These are phyloP conservation scores for Carex pumila DNA, from an alignment of 176 grass and related monocot genomes.

Conservation along the genomic window DNA sequence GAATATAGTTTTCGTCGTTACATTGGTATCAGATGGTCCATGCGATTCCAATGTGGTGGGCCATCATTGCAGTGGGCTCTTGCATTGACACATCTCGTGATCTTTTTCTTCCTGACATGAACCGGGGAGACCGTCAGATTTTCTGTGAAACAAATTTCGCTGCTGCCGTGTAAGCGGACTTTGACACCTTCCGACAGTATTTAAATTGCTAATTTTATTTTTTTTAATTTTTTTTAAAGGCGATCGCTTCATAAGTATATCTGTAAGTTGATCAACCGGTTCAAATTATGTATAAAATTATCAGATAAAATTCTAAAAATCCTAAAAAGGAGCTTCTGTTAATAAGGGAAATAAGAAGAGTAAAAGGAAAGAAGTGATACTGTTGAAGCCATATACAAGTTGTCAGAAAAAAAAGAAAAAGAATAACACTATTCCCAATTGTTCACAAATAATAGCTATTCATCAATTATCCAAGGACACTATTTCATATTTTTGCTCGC, in stretches of 20 bases:
- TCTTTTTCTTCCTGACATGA: constrained; percentile 1
- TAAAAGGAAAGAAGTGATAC: not conserved
- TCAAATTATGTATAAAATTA: not conserved
- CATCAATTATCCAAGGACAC: no score
- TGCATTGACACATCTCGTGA: constrained; percentile 22
- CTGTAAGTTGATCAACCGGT: no score
- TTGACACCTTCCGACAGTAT: no score
- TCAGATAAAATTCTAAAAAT: not conserved
- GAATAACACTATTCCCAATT: not conserved
- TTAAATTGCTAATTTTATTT: no score
- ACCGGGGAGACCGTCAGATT: not conserved
- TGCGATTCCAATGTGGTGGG: constrained; percentile 5
- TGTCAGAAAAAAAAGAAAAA: not conserved
- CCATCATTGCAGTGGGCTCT: constrained; percentile 4
- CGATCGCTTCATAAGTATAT: no score
- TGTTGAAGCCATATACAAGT: no score
- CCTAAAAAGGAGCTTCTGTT: not conserved
- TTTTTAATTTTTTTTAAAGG: no score
- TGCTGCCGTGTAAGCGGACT: not conserved
- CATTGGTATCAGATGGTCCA: not conserved
- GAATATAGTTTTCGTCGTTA: constrained; percentile 15
- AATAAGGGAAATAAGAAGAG: not conserved
- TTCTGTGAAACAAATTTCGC: not conserved
- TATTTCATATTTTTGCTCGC: not conserved
- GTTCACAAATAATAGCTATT: no score